Evolutionary conservation across 805 yeast genomes (phyloP), one percentile per base, ranked within the genome.

Genomic region (Candida pseudoglaebosa): DNA sequence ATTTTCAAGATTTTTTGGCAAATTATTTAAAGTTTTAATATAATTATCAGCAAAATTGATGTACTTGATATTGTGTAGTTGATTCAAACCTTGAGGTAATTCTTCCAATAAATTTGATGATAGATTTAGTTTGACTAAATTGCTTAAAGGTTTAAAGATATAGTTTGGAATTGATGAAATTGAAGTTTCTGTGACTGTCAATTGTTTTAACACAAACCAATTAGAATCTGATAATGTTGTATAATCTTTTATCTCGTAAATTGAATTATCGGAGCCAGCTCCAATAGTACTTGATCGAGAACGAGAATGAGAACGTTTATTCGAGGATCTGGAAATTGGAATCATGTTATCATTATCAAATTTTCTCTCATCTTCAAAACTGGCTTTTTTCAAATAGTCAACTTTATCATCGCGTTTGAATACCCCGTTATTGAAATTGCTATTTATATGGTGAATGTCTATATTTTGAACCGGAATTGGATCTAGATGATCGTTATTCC

Each of bases 71-170:
- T 67, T 70, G 2, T 56, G 47, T 26, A 80, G 64, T 33, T 70
- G 69, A 12, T 71, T 64, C 31, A 81, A 62, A 3, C 83, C 78
- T n/a, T 60, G 59, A 0, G 86, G 85, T 7, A 80, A 48, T 6
- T 57, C 56, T 17, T 67, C 68, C 21, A 80, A 58, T 28, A 67
- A 54, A 47, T 80, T 80, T 42, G 70, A 65, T 2, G 85, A 79
- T 22, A 80, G 55, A 48, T 81, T 83, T 36, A 80, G 63, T 38
- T 68, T 69, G 16, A 69, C 72, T 24, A 69, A 47, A 39, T 65
- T 67, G 15, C 43, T 24, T 18, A 71, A 51, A 2, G 77, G 73
- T 40, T 61, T 61, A 51, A 69, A 65, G 19, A 61, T 59, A 36
- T 48, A 57, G 13, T 59, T 35, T 4, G 67, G 65, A 17, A 68